Base-by-base conservation (phyloP, 495 filamentous ascomycete genomes). In the Podospora tetraspora region DNA sequence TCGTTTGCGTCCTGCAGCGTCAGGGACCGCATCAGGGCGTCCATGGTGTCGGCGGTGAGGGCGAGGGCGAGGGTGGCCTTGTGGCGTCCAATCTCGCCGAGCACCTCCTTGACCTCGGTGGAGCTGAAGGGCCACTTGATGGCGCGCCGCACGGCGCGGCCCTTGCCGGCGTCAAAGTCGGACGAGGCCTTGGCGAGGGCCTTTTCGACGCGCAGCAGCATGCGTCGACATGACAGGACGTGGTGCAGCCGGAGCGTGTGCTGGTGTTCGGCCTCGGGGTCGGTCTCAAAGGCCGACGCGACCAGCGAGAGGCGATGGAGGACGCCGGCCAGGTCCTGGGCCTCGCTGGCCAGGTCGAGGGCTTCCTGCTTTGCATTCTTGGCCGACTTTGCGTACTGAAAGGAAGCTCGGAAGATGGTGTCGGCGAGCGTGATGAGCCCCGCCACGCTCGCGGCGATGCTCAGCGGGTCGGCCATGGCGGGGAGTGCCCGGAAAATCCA, bases 31-130 rank as follows among this genome's bases (percentile, higher is more conserved):
- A 74, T 29, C 7, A 75, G 59, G n/a, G 61, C 59, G 34, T 62
- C 69, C 69, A 78, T 71, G 27, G 68, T 68, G 52, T 77, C 72
- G 10, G 75, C 77, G 0, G 62, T 64, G 27, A 80, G 70, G 12
- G 79, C 79, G 21, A 80, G 64, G 12, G 57, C 62, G 12, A 80
- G 67, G 0, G 62, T 75, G 25, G 71, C 11, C 61, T 80, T 76
- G 57, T 80, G 78, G 27, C 71, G 68, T 7, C 69, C 58, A 23
- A 81, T 25, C 10, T 77, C 71, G 3, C 34, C 61, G 4, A 79
- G 65, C 2, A 79, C 62, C 16, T 71, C 69, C 56, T 76, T 77
- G n/a, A 69, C 74, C 12, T 69, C 57, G 25, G 16, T 22, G 24
- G 67, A 32, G 27, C 43, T 66, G 63, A 22, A 64, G 13, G 62